phyloP scores from a whole-genome alignment of 2,329 filamentous ascomycete species.

The Chalaropsis ovoidea region DNA sequence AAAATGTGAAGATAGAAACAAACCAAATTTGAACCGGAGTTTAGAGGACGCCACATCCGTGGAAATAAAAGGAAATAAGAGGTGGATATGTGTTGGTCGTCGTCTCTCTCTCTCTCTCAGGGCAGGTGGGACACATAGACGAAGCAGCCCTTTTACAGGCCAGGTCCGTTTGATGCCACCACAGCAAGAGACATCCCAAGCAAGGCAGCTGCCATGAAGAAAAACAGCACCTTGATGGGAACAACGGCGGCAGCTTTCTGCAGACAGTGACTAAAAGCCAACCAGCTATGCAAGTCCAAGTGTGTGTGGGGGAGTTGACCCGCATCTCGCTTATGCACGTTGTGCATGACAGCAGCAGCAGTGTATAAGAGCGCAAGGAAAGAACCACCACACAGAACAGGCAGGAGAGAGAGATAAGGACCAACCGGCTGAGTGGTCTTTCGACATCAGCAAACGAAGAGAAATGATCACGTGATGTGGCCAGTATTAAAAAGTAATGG shows the following conservation, averaged over 20 bases:
- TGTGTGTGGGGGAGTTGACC: not conserved
- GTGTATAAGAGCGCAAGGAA: not conserved
- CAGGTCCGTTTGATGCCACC: not conserved
- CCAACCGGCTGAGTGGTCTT: not conserved
- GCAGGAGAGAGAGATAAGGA: not conserved
- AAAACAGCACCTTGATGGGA: no score
- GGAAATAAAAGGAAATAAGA: not conserved
- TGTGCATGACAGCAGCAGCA: not conserved
- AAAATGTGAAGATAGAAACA: not conserved
- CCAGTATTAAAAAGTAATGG: not conserved
- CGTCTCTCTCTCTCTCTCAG: not conserved
- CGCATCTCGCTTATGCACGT: conserved; percentile 6
- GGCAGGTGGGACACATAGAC: not conserved
- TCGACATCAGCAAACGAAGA: not conserved
- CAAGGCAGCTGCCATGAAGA: no score
- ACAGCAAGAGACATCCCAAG: no score
- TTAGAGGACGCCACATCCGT: not conserved
- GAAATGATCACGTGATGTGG: not conserved
- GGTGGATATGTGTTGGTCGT: not conserved
- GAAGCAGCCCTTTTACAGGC: not conserved
- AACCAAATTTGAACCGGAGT: not conserved
- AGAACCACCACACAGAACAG: not conserved
- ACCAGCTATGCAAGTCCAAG: not conserved
- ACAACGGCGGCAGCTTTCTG: not conserved
- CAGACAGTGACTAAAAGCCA: not conserved